phyloP scores from a whole-genome alignment of 306 rosid species.

The Castanospermum australe region DNA sequence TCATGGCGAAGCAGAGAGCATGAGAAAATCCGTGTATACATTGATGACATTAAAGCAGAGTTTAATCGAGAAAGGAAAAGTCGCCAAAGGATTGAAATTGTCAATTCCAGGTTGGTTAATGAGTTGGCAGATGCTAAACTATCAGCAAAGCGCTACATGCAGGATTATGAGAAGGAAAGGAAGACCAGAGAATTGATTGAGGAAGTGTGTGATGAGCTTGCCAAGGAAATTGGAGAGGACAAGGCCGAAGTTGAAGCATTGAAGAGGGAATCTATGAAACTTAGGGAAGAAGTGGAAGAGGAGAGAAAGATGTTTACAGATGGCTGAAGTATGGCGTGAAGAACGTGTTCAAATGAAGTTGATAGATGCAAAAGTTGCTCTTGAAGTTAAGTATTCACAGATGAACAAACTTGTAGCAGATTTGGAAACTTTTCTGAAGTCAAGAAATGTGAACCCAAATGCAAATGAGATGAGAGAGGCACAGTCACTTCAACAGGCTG shows the following conservation, averaged over 20 bases:
- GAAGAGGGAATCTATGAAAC: slow-evolving; percentile 74
- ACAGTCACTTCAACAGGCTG: slow-evolving; percentile 58
- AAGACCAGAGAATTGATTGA: slow-evolving; percentile 73
- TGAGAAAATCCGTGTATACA: slow-evolving; percentile 83
- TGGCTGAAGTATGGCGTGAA: slow-evolving; percentile 99
- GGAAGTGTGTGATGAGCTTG: slow-evolving; percentile 97
- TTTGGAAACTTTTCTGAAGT: slow-evolving; percentile 55
- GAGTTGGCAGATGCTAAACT: slow-evolving; percentile 86
- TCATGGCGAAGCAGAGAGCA: slow-evolving; percentile 90
- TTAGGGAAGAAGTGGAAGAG: slow-evolving; percentile 85
- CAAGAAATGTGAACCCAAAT: slow-evolving; percentile 42
- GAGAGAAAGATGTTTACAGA: slow-evolving; percentile 90
- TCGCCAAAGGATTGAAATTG: slow-evolving; percentile 77
- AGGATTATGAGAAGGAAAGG: slow-evolving; percentile 86
- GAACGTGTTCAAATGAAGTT: slow-evolving; percentile 98
- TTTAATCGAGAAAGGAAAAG: slow-evolving; percentile 79
- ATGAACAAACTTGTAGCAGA: slow-evolving; percentile 88
- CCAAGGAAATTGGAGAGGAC: slow-evolving; percentile 93
- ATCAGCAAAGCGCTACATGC: slow-evolving; percentile 70
- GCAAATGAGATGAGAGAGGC: slow-evolving; percentile 69
- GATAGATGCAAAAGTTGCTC: slow-evolving; percentile 93
- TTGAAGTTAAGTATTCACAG: slow-evolving; percentile 80
- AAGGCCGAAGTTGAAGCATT: slow-evolving; percentile 82
- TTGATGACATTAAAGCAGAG: slow-evolving; percentile 74
- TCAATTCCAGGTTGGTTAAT: slow-evolving; percentile 83